Conservation (phyloP, 805 yeast species). For the Candida tallmaniae region DNA sequence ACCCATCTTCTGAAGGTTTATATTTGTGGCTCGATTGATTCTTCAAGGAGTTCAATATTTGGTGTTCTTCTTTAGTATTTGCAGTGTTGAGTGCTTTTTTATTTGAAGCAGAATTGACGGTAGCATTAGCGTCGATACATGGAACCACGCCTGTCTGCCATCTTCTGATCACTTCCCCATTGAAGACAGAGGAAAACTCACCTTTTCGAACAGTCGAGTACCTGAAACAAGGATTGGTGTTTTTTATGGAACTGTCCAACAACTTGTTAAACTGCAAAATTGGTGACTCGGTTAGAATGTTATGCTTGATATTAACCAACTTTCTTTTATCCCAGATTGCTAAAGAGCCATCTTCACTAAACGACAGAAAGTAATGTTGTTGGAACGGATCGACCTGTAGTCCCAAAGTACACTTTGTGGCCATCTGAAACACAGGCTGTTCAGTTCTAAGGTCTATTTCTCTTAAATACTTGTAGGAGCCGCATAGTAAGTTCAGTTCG, state of each 20-base stretch:
- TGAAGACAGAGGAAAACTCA: slow-evolving; percentile 75
- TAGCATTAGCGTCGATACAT: slow-evolving; percentile 12
- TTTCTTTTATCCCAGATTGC: slow-evolving; percentile 80
- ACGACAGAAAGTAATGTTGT: slow-evolving; percentile 63
- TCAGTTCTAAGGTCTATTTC: slow-evolving; percentile 71
- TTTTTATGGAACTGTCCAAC: slow-evolving; percentile 56
- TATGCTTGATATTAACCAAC: slow-evolving; percentile 24
- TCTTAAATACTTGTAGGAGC: slow-evolving; percentile 71
- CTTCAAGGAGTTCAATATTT: slow-evolving; percentile 23
- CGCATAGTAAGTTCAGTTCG: slow-evolving; percentile 54
- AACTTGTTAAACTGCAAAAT: slow-evolving; percentile 56
- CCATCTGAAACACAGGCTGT: slow-evolving; percentile 65
- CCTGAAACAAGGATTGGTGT: slow-evolving; percentile 60
- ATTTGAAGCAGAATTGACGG: background rate
- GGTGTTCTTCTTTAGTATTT: slow-evolving; percentile 7
- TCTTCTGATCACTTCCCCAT: slow-evolving; percentile 71
- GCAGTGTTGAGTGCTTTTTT: background rate
- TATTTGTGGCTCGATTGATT: slow-evolving; percentile 35
- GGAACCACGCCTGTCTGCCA: slow-evolving; percentile 72
- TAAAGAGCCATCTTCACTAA: slow-evolving; percentile 78
- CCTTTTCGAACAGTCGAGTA: slow-evolving; percentile 62
- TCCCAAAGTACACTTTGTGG: slow-evolving; percentile 68
- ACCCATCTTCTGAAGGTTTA: slow-evolving; percentile 45
- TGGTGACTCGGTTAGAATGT: slow-evolving; percentile 46
- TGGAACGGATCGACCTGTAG: slow-evolving; percentile 67